These are phyloP conservation scores for Hericium erinaceus DNA, from an alignment of 768 basidiomycete genomes.

Conservation along the genomic window DNA sequence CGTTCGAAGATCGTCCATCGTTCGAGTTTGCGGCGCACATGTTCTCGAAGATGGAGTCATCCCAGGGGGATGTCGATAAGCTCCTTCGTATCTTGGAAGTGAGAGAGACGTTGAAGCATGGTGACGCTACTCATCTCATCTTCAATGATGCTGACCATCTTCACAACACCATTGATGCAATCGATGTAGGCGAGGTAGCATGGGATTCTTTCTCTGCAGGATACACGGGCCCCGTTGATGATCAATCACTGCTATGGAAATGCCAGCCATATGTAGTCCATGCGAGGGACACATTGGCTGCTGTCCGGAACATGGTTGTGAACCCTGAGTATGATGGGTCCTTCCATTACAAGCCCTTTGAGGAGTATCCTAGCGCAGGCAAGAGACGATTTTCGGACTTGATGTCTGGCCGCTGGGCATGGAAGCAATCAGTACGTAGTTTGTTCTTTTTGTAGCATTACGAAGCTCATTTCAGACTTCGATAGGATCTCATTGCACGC, in stretches of 20 bases:
- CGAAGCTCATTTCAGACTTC: not conserved
- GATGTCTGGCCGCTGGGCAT: conserved; percentile 34
- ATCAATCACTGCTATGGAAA: not conserved
- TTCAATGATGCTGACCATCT: not conserved
- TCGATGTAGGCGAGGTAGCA: not conserved
- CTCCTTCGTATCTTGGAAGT: not conserved
- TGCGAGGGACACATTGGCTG: not conserved
- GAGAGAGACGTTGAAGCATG: not conserved
- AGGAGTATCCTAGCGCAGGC: not conserved
- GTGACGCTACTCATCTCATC: not conserved
- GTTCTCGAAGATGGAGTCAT: not conserved
- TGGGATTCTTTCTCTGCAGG: not conserved
- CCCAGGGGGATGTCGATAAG: not conserved
- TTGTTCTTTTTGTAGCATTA: not conserved
- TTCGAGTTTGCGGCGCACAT: not conserved
- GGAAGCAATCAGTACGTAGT: conserved; percentile 29
- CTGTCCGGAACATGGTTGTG: not conserved
- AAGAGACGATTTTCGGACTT: conserved; percentile 17
- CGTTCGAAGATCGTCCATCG: not conserved
- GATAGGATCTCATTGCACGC: conserved; percentile 7
- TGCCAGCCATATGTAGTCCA: not conserved
- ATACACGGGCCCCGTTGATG: not conserved
- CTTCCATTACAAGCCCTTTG: not conserved
- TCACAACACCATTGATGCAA: not conserved
- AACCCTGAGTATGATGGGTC: not conserved